A percentile compares a stretch with the other conserved stretches of the same genome.
Evolutionary conservation across 2,329 filamentous ascomycete species (phyloP).

Genomic region (Pseudogymnoascus sp.): DNA sequence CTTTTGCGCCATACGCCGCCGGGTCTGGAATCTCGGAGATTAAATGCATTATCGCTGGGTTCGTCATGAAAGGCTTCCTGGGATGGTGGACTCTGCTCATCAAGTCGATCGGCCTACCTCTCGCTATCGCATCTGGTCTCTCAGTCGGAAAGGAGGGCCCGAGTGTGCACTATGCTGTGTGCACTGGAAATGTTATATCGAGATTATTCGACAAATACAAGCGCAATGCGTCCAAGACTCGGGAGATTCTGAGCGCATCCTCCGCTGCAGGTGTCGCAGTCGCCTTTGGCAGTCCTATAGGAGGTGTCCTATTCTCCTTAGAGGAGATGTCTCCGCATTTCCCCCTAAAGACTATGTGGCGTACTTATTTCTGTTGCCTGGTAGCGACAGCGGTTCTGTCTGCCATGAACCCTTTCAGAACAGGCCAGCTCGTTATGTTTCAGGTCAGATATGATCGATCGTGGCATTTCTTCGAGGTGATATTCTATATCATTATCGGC

Average conservation of each 20-base stretch:
- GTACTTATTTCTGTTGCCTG: slow-evolving; percentile 94
- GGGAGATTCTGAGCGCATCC: slow-evolving; percentile 90
- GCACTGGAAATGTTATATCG: slow-evolving; percentile 93
- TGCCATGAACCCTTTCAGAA: slow-evolving; percentile 95
- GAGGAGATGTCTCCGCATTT: slow-evolving; percentile 98
- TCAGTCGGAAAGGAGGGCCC: slow-evolving; percentile 97
- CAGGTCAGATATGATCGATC: slow-evolving; percentile 91
- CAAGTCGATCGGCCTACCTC: slow-evolving; percentile 83
- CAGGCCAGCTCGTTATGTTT: slow-evolving; percentile 98
- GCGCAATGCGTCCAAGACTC: slow-evolving; percentile 84
- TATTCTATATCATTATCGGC: slow-evolving; percentile 88
- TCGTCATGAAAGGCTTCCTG: slow-evolving; percentile 98
- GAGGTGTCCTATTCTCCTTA: slow-evolving; percentile 89
- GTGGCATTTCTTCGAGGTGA: slow-evolving; percentile 95
- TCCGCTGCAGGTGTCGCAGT: slow-evolving; percentile 94
- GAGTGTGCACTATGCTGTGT: slow-evolving; percentile 98
- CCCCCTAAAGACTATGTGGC: slow-evolving; percentile 94
- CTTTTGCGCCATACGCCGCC: slow-evolving; percentile 90
- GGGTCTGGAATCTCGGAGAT: slow-evolving; percentile 98
- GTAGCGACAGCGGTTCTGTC: slow-evolving; percentile 89
- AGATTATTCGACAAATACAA: slow-evolving; percentile 88
- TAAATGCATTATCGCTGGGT: slow-evolving; percentile 97
- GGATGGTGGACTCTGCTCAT: slow-evolving; percentile 87
- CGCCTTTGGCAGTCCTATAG: slow-evolving; percentile 94
- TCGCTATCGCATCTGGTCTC: slow-evolving; percentile 88